Conservation (phyloP, 176 grass and related monocot species). For the Oryza punctata region DNA sequence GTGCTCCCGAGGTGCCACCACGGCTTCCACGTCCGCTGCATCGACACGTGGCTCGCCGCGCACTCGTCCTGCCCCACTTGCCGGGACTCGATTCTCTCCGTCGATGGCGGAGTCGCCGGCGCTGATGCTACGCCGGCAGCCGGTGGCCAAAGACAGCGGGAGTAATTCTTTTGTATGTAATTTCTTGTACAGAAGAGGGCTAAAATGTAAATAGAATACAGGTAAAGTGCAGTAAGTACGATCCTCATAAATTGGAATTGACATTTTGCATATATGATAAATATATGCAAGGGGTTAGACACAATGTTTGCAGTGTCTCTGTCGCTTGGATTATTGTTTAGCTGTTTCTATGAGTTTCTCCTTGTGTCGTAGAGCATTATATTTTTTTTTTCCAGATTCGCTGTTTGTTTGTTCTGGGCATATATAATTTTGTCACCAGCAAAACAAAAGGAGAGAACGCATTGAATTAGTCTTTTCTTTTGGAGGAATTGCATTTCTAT, state of each 20-base stretch:
- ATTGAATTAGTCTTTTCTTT: neutral
- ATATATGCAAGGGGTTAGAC: neutral
- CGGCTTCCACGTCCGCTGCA: conserved; percentile 69
- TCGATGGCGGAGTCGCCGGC: conserved; percentile 10
- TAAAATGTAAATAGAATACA: conserved; percentile 4
- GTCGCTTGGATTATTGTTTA: neutral
- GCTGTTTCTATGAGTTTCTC: neutral
- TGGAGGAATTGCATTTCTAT: neutral
- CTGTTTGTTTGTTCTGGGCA: neutral
- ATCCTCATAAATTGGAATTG: neutral
- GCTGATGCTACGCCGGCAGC: neutral
- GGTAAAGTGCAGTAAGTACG: too few species aligned
- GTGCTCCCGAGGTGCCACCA: conserved; percentile 79
- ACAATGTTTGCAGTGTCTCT: conserved; percentile 14
- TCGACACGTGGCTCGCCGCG: conserved; percentile 66
- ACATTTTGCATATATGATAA: neutral
- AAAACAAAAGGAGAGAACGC: neutral
- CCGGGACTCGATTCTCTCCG: conserved; percentile 42
- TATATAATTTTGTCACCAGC: neutral
- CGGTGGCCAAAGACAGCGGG: neutral
- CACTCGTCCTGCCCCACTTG: conserved; percentile 79
- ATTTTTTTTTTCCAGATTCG: conserved; percentile 3
- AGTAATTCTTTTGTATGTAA: neutral
- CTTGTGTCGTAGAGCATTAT: neutral
- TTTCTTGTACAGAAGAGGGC: neutral